Base-by-base conservation (phyloP, 2,329 filamentous ascomycete species). In the Fusarium anguioides region DNA sequence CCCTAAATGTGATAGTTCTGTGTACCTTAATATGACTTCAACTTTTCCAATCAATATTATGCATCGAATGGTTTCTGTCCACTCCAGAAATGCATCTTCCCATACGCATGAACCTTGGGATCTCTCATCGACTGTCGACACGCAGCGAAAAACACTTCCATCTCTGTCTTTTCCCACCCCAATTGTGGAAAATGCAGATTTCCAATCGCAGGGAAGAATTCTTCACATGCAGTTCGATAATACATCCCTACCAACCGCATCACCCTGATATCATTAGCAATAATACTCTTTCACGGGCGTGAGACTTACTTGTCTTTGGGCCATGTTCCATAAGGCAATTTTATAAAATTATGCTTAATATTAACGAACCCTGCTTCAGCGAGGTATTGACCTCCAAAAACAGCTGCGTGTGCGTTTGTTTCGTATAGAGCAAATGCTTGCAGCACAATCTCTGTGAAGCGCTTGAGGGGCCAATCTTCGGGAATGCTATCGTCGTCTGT, bases 261-360 rank as follows among this genome's bases (percentile, higher is more conserved):
- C 1, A 74, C 63, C 48, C 79, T 81, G 1, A 2, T 2, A 4
- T 29, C 4, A 12, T 35, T 7, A 66, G 44, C 20, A 17, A 17
- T 2, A 1, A 1, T 4, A 5, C 7, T 8, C 2, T 1, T 3
- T 2, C 10, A 14, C 1, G 8, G 4, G 1, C 6, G 1, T 0
- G 1, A 4, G 26, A 42, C 64, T 58, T 74, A 79, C 44, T 78
- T 76, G 52, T 85, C 80, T 20, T 77, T 80, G 0, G 83, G 79
- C 84, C 83, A 86, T 1, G 75, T 76, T 21, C 80, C 81, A 11
- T 81, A 77, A 0, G 83, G 83, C 2, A 84, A 71, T 65, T 83
- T 81, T 55, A 78, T 75, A 15, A 70, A 74, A 20, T 75, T 76
- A 53, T 81, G 76, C 6, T 72, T 67, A 2, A 82, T 75, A 21